These are phyloP conservation scores for Sclerotinia nivalis DNA, from an alignment of 2,329 filamentous ascomycete species.

Conservation along the genomic window DNA sequence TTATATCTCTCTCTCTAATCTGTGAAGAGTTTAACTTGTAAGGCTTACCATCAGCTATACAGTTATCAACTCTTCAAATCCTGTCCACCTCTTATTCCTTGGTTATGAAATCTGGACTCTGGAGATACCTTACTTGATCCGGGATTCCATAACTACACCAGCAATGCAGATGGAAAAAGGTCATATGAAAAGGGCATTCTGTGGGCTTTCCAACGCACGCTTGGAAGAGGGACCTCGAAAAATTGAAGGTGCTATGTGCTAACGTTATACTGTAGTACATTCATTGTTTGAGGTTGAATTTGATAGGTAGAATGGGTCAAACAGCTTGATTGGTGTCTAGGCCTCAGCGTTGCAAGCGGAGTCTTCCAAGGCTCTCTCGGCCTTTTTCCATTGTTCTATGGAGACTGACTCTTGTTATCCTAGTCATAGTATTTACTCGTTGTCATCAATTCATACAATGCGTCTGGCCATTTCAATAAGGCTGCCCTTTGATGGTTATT, in stretches of 20 bases:
- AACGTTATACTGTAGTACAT: not conserved
- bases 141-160: no score
- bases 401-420: not conserved
- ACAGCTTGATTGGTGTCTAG: not conserved
- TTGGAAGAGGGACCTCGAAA: not conserved
- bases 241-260: not conserved
- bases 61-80: not conserved
- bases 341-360: not conserved
- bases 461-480: not conserved
- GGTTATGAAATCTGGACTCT: no score
- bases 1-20: not conserved
- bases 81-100: not conserved
- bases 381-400: not conserved
- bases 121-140: no score
- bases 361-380: not conserved
- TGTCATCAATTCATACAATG: not conserved
- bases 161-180: no score
- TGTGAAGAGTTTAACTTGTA: not conserved
- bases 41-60: not conserved
- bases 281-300: not conserved
- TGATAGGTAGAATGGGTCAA: conserved; percentile 3
- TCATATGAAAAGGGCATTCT: not conserved
- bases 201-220: not conserved
- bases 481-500: not conserved
- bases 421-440: not conserved